Evolutionary conservation across 129 eudicot genomes (phyloP), one percentile per base, ranked within the genome.

Genomic region (Flaveria sonorensis): DNA sequence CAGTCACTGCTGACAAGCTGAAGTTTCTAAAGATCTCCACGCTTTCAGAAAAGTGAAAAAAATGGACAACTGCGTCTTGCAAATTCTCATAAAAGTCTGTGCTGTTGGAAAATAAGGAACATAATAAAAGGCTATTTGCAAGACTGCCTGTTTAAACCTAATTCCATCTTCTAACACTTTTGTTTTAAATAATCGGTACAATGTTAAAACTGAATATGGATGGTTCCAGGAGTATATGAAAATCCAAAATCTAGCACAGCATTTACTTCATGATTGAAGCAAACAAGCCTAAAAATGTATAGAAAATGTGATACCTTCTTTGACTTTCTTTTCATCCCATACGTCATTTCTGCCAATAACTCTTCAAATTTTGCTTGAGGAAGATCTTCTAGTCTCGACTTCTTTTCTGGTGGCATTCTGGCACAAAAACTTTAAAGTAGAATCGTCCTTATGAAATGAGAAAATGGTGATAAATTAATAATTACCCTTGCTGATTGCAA

Each of bases 401-500:
- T 91, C 92, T 94, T 91, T 52, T 78, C 81, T 19, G 81, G 81
- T 68, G 65, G 83, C 77, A 89, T 86, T 65, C 93, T 91, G 84
- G 76, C 73, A 77, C 64, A 70, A 67, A 18, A 10, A n/a, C 26
- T 71, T 69, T 13, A 19, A 63, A 24, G 24, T 66, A 46, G 69
- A 39, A 48, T 20, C 43, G 6, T 48, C 13, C 55, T 66, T 12
- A 20, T 7, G 13, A 59, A 19, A 60, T 10, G 10, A 69, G 8
- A 52, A 14, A 30, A n/a, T 14, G 47, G 61, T 28, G 14, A 70
- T 28, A 53, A n/a, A n/a, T 53, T 18, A 1, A 53, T 53, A 9
- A 79, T 56, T 77, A 77, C 82, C 57, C 83, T 72, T 51, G 51
- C 19, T 70, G 39, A 15, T 51, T 36, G 64, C 46, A 59, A 46